Conservation (phyloP, 495 filamentous ascomycete genomes). For the Podospora comata region DNA sequence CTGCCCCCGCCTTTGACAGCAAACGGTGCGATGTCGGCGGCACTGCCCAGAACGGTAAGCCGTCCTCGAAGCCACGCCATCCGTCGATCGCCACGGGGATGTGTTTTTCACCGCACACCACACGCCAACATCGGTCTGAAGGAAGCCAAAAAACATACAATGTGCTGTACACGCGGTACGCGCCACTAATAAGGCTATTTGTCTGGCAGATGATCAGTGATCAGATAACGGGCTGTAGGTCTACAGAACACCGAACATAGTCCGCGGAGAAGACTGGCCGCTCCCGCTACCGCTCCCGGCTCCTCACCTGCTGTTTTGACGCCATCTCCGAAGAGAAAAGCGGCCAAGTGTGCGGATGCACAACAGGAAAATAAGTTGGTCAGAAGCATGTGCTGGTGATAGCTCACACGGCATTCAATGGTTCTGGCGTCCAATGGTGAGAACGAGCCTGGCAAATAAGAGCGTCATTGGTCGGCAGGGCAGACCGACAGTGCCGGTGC, state of each 20-base stretch:
- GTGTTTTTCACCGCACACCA: constrained; percentile 9
- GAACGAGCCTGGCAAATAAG: background rate
- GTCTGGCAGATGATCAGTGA: background rate
- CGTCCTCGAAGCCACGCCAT: constrained; percentile 15
- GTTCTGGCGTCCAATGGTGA: background rate
- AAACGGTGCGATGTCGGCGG: constrained; percentile 21
- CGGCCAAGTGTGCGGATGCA: constrained; percentile 6
- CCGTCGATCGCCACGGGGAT: constrained; percentile 18
- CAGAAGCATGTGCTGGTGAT: background rate
- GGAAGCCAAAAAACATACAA: constrained; percentile 8
- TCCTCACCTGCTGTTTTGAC: background rate
- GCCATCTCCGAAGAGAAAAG: background rate
- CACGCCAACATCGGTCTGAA: constrained; percentile 22
- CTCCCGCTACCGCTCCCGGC: background rate
- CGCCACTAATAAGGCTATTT: background rate
- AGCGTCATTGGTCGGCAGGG: constrained; percentile 10
- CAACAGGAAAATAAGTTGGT: background rate
- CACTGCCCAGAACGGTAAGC: constrained; percentile 29
- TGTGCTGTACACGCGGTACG: background rate
- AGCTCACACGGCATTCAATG: constrained; percentile 1
- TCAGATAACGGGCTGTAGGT: background rate
- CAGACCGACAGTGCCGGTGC: constrained; percentile 11
- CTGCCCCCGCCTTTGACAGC: constrained; percentile 3
- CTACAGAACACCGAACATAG: background rate
- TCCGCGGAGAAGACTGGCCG: background rate